Conservation (phyloP, 805 yeast species). For the Metschnikowia dekortorum region DNA sequence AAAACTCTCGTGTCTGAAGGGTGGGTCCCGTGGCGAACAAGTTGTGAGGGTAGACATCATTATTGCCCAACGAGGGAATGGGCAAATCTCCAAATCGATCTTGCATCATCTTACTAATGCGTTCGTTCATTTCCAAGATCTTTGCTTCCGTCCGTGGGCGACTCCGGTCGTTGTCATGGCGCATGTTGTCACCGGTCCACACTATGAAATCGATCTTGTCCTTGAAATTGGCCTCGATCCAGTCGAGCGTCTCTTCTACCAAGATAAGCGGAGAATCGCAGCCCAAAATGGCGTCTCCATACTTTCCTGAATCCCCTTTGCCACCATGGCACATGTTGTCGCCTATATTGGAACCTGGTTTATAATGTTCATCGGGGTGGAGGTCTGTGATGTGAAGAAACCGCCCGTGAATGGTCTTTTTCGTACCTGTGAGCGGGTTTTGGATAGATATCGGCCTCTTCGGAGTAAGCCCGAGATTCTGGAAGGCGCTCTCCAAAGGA, state of each 20-base stretch:
- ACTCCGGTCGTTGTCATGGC: conserved; percentile 77
- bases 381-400: conserved; percentile 84
- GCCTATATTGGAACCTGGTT: conserved; percentile 42
- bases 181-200: conserved; percentile 88
- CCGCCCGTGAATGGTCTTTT: conserved; percentile 56
- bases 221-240: conserved; percentile 60
- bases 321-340: conserved; percentile 57
- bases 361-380: conserved; percentile 74
- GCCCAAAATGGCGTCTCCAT: conserved; percentile 71
- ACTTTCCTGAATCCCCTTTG: conserved; percentile 53
- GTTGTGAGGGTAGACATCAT: conserved; percentile 88
- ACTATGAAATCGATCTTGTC: conserved; percentile 81
- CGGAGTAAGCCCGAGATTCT: conserved; percentile 30
- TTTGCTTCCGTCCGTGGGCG: conserved; percentile 70
- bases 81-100: conserved; percentile 48
- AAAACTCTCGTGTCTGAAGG: conserved; percentile 75
- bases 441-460: conserved; percentile 25
- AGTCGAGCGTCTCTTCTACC: conserved; percentile 57
- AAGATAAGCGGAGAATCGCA: conserved; percentile 71
- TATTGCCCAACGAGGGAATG: conserved; percentile 77
- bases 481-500: background rate
- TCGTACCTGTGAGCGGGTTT: conserved; percentile 17
- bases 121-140: conserved; percentile 64
- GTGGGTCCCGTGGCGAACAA: conserved; percentile 84
- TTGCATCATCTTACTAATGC: conserved; percentile 50